Conservation (phyloP, 345 rosid species). For the Laguncularia racemosa region DNA sequence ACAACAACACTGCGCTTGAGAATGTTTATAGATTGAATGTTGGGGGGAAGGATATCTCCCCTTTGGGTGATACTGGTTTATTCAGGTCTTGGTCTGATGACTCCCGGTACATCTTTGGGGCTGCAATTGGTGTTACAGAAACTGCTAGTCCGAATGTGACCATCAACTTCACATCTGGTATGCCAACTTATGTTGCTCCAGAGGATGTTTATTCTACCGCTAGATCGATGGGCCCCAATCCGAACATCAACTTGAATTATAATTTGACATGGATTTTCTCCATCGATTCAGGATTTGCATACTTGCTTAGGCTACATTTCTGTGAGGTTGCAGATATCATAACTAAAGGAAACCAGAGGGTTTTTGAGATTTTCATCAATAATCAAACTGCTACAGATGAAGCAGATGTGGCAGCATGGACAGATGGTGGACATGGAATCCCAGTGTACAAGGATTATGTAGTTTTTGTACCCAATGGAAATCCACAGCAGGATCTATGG, state of each 20-base stretch:
- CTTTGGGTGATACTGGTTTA: constrained; percentile 13
- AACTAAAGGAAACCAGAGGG: constrained; percentile 8
- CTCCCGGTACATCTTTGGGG: constrained; percentile 10
- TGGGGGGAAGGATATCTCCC: constrained; percentile 13
- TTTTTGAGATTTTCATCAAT: constrained; percentile 16
- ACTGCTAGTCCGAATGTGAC: not conserved
- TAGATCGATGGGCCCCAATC: constrained; percentile 12
- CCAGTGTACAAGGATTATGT: constrained; percentile 19
- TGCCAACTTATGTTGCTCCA: constrained; percentile 13
- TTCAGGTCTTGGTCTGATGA: constrained; percentile 26
- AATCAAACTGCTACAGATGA: constrained; percentile 13
- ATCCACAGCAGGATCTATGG: constrained; percentile 14
- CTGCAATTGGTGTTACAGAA: constrained; percentile 9
- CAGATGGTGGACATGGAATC: constrained; percentile 7
- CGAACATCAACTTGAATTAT: constrained; percentile 1
- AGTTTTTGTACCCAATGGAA: constrained; percentile 4
- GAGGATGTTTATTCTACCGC: constrained; percentile 10
- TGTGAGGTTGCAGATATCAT: constrained; percentile 11
- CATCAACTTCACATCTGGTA: not conserved
- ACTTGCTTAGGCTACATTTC: constrained; percentile 29
- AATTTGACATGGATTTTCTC: constrained; percentile 19
- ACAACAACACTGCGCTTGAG: constrained; percentile 15
- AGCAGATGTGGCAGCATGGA: constrained; percentile 15
- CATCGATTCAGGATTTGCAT: constrained; percentile 18
- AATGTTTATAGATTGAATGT: constrained; percentile 18